Evolutionary conservation across 2,329 filamentous ascomycete genomes (phyloP).

Genomic region (Penicillium sp.): DNA sequence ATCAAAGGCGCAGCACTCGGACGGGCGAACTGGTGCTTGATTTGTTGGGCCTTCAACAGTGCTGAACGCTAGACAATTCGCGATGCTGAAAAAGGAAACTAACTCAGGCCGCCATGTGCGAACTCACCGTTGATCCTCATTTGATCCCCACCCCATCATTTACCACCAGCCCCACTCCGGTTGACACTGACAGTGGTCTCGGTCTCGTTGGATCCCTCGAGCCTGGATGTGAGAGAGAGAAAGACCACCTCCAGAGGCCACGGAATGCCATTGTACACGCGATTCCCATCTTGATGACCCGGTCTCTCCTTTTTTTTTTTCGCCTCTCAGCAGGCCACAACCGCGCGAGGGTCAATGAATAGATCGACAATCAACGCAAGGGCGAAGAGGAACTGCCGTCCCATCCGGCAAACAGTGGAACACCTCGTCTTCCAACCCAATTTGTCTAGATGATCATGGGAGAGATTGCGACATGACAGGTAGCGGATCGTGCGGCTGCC

Average conservation of each 20-base stretch:
- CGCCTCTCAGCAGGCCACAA: neutral
- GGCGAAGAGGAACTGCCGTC: slow-evolving; percentile 2
- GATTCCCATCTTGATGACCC: neutral
- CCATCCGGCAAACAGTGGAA: neutral
- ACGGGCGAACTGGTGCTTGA: neutral
- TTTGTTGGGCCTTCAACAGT: neutral
- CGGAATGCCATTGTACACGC: no score
- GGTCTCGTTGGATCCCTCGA: neutral
- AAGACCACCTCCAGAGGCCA: no score
- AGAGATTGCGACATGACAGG: slow-evolving; percentile 17
- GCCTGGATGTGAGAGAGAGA: no score
- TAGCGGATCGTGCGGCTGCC: slow-evolving; percentile 18
- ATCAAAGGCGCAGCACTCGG: neutral
- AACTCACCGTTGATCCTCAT: slow-evolving; percentile 18
- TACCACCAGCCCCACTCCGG: slow-evolving; percentile 3
- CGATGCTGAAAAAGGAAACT: neutral
- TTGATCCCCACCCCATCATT: slow-evolving; percentile 5
- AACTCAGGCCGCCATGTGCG: slow-evolving; percentile 2
- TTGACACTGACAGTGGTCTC: neutral
- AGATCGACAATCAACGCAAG: slow-evolving; percentile 8
- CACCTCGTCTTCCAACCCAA: neutral
- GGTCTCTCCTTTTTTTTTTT: neutral
- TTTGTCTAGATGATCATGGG: neutral
- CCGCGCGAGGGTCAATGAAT: slow-evolving; percentile 3
- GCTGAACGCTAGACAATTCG: neutral